Percentiles rank a stretch among this genome's conserved stretches.
Conservation (phyloP, 257 asterid species). For the Solanum clarkiae region DNA sequence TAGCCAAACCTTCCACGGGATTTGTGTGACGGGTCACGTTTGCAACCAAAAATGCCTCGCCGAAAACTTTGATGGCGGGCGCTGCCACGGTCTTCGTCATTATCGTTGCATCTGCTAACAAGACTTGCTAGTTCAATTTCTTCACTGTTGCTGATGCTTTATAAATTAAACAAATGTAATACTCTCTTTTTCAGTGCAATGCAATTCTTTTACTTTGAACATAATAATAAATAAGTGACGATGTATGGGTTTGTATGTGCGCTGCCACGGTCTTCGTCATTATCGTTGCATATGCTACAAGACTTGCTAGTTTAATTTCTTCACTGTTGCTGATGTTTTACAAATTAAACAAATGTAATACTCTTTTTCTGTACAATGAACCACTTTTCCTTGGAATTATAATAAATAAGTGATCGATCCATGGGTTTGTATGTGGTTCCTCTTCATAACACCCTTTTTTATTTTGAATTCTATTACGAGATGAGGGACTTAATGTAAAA, state of each 20-base stretch:
- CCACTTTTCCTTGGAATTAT: background rate
- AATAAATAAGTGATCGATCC: background rate
- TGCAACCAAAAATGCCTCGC: background rate
- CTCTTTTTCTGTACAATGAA: background rate
- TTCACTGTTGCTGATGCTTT: background rate
- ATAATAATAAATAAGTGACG: background rate
- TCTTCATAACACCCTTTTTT: background rate
- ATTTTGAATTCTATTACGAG: too few species aligned
- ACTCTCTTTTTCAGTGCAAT: background rate
- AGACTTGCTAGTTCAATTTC: background rate
- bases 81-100: background rate
- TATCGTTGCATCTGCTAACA: background rate
- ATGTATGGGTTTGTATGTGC: background rate
- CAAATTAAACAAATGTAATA: background rate
- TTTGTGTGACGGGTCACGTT: background rate
- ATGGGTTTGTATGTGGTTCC: background rate
- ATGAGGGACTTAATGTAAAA: background rate
- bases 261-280: background rate
- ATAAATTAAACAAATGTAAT: background rate
- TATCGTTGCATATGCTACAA: background rate
- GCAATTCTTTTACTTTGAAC: background rate
- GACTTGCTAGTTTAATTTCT: background rate
- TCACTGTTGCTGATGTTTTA: background rate
- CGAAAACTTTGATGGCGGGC: background rate
- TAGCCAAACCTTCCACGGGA: background rate